Base-by-base conservation (phyloP, 148 eudicot species). In the Suaeda aralocaspica region DNA sequence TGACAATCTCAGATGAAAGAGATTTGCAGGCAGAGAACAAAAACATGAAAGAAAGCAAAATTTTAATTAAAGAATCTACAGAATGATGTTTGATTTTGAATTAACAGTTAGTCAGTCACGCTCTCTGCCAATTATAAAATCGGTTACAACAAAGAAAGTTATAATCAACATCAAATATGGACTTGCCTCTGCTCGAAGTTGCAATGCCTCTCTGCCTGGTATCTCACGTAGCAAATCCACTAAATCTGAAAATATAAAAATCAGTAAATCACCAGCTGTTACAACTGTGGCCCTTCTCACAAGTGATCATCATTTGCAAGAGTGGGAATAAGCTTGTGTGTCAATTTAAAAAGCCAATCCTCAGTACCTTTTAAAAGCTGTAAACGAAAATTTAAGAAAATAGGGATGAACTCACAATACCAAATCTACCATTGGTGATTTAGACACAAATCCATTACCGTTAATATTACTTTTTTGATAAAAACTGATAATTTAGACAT, bases 151-250 rank as follows among this genome's bases (percentile, higher is more conserved):
- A 13, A 46, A 22, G 4, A 19, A 52, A 52, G 21, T 52, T n/a
- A 52, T 52, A 52, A 52, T 11, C 24, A 48, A 15, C 24, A 48
- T 25, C 31, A 14, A 39, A 24, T 41, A 36, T 24, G 21, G 68
- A 72, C 87, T 75, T 84, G 79, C 96, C 84, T 93, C 91, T 30
- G 92, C 95, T 69, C 96, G 81, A 30, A 93, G 91, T 71, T 81
- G 82, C 72, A 93, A 55, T 71, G 98, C 91, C 48, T 87, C 92
- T 77, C 98, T 87, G 51, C 92, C 86, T 49, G 98, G 90, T 72
- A 93, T 79, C 78, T 90, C 92, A 61, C 95, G 84, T 67, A 93
- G 82, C 72, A 82, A 74, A 46, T 87, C 91, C 98, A 91, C 85
- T 78, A 90, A 67, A 72, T 83, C 98, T 93, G 69, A 31, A 60